Base-by-base conservation (phyloP, 495 filamentous ascomycete species). In the Bacidia rubella region DNA sequence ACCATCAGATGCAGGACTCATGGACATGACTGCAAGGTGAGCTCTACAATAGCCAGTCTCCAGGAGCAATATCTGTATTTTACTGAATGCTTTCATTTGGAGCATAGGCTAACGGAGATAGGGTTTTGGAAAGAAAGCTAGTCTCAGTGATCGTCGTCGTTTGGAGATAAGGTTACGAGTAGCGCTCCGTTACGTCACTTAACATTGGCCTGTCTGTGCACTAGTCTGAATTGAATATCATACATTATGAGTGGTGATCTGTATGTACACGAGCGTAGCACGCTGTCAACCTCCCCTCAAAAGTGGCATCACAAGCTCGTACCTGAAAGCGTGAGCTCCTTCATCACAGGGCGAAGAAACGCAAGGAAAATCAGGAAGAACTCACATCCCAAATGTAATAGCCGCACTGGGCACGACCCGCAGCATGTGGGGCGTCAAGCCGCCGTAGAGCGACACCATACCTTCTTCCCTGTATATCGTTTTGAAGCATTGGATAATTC, bases 301-400 rank as follows among this genome's bases (percentile, higher is more conserved):
- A 26, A 82, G 48, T 15, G 74, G 76, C 43, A 90, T 63, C 54
- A 90, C 83, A 11, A 75, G 75, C 65, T 93, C 87, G 62, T 93
- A 67, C 64, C 65, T 67, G 29, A 23, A 39, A 29, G 1, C 7
- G 26, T 58, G 19, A 58, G 52, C 21, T 2, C n/a, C n/a, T n/a
- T n/a, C n/a, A n/a, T n/a, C n/a, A n/a, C n/a, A 2, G 32, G 11
- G 15, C 12, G 38, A 19, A 2, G n/a, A 24, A 19, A 17, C 22
- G 12, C 25, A 29, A 2, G 39, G 11, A 39, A 12, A 10, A 45
- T 0, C 15, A 10, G 39, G 11, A 2, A 26, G 25, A 20, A 58
- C 56, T 58, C 35, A 94, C 74, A 88, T 89, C 62, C 87, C 87
- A 61, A 94, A 94, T 87, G 90, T 94, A 59, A 95, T 92, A 47